Evolutionary conservation across 2,329 filamentous ascomycete species (phyloP), one percentile per base, ranked within the genome.

Genomic region (Fusarium sp.): DNA sequence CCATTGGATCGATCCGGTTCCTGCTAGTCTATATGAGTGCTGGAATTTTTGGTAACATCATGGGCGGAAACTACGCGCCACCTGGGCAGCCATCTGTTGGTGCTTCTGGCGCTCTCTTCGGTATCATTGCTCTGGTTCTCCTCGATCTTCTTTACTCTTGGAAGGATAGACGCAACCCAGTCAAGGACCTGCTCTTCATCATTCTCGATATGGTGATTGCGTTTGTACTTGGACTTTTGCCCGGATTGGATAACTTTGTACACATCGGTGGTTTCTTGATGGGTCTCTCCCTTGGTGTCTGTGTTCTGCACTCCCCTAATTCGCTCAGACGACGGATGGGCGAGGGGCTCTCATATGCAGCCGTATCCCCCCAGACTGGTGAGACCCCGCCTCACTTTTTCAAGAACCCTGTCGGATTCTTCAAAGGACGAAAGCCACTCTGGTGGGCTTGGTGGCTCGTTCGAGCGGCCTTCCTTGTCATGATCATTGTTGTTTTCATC

Each of bases 391-490:
- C 85, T 27, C 79, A 83, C 1, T 89, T 92, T 71, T 77, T 88
- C 59, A 88, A 89, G 74, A 88, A 87, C 62, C 88, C 91, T 1
- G 78, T 90, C 6, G 90, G 89, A 8, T 98, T 98, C 81, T 98
- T 98, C 83, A 95, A 94, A 79, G 94, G 93, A 22, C 88, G 96
- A 20, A 97, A 97, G 79, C 92, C 92, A 24, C 85, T 97, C 10
- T 99, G 96, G 96, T 99, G 96, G 96, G 92, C 84, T 8, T 99
- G 96, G 96, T 98, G 95, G 95, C 81, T 97, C 24, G 86, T 98
- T 29, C 88, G 96, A 20, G 92, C 88, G 2, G 93, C 87, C 0
- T 91, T 92, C 25, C 83, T 99, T 54, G 87, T 97, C 10, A 87
- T 90, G n/a, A 92, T 94, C 34, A 84, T 97, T 38, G 87, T 97